Evolutionary conservation across 1,284 basidiomycete species (phyloP).

Genomic region (Apiotrichum akiyoshidainum): DNA sequence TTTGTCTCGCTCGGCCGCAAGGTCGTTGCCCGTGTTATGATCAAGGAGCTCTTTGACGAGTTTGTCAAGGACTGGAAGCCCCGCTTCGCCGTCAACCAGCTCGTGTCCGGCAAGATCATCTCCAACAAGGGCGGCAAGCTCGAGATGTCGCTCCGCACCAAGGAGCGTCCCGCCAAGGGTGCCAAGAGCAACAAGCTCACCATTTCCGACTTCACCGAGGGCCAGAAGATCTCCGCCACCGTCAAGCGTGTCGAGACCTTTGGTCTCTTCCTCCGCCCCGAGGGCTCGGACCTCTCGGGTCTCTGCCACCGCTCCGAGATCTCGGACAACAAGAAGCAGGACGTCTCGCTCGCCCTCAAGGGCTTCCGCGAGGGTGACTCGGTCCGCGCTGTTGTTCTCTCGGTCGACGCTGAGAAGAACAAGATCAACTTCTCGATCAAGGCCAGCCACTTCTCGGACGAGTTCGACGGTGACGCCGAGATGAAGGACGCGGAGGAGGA

Average conservation of each 20-base stretch:
- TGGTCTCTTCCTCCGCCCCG: conserved; percentile 87
- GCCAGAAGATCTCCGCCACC: conserved; percentile 70
- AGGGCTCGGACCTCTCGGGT: conserved; percentile 76
- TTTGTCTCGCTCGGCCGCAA: conserved; percentile 81
- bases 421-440: conserved; percentile 86
- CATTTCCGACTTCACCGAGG: conserved; percentile 63
- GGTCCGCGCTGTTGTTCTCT: conserved; percentile 74
- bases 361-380: conserved; percentile 82
- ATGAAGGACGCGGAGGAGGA: conserved; percentile 26
- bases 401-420: conserved; percentile 68
- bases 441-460: conserved; percentile 70
- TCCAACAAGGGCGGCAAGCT: conserved; percentile 75
- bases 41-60: conserved; percentile 86
- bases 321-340: conserved; percentile 76
- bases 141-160: conserved; percentile 77
- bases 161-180: conserved; percentile 53
- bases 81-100: conserved; percentile 72
- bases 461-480: conserved; percentile 49
- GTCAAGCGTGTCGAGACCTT: conserved; percentile 76
- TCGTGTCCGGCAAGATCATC: conserved; percentile 80
- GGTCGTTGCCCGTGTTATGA: conserved; percentile 86
- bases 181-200: conserved; percentile 38
- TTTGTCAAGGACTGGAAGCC: conserved; percentile 94
- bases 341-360: conserved; percentile 70
- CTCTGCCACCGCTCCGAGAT: conserved; percentile 92